Evolutionary conservation across 805 yeast genomes (phyloP).

Genomic region (Pichia phayaonensis): DNA sequence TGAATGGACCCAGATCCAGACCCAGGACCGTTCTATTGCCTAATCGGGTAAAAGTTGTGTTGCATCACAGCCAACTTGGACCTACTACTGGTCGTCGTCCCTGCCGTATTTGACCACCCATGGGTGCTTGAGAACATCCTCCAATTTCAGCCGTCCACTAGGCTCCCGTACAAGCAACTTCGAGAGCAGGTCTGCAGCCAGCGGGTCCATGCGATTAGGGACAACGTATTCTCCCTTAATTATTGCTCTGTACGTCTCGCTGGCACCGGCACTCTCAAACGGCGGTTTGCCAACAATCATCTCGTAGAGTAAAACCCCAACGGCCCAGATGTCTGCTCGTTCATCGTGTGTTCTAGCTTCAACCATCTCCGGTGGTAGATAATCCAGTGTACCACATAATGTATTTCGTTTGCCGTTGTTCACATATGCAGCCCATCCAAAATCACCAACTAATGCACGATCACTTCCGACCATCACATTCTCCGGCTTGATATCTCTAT

Average conservation of each 20-base stretch:
- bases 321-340: conserved; percentile 85
- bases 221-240: conserved; percentile 67
- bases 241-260: conserved; percentile 75
- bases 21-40: too few relatives aligned
- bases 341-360: conserved; percentile 73
- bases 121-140: not conserved
- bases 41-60: too few relatives aligned
- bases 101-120: not conserved
- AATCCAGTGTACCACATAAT: conserved; percentile 92
- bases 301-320: conserved; percentile 83
- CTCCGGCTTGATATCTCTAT: conserved; percentile 92
- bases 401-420: conserved; percentile 52
- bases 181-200: conserved; percentile 69
- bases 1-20: too few relatives aligned
- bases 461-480: conserved; percentile 73
- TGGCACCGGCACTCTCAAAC: conserved; percentile 70
- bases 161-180: conserved; percentile 37
- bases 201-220: conserved; percentile 61
- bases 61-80: too few relatives aligned
- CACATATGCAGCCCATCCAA: conserved; percentile 87
- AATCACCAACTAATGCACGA: conserved; percentile 60
- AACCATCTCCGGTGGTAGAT: conserved; percentile 92
- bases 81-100: too few relatives aligned
- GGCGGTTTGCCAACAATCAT: conserved; percentile 87
- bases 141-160: not conserved